These are phyloP conservation scores for Trametopsis cervina DNA, from an alignment of 768 basidiomycete species.

Conservation along the genomic window DNA sequence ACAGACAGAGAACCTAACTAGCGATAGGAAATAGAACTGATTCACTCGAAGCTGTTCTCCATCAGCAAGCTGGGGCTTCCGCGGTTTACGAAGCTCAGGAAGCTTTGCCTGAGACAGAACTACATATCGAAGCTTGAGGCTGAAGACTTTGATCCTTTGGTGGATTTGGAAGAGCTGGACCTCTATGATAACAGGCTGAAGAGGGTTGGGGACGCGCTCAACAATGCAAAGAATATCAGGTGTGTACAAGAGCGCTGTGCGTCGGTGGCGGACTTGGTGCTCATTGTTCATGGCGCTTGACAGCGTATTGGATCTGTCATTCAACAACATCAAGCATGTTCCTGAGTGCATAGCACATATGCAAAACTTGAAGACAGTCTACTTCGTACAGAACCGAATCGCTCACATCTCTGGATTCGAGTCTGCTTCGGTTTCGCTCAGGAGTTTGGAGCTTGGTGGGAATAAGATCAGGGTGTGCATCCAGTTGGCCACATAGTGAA, in stretches of 20 bases:
- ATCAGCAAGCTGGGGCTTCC: constrained; percentile 60
- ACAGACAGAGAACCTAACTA: constrained; percentile 6
- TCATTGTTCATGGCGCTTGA: neutral
- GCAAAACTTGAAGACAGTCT: constrained; percentile 63
- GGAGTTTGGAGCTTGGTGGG: constrained; percentile 88
- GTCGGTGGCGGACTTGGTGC: neutral
- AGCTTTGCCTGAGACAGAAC: constrained; percentile 84
- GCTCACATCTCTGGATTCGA: constrained; percentile 66
- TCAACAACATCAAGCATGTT: constrained; percentile 77
- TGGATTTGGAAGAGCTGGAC: constrained; percentile 81
- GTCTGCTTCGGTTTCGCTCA: constrained; percentile 45
- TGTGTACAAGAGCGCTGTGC: constrained; percentile 35
- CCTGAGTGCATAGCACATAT: constrained; percentile 58
- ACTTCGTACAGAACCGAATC: constrained; percentile 97
- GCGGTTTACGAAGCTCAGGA: constrained; percentile 65
- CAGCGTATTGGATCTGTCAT: constrained; percentile 88
- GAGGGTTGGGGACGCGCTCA: constrained; percentile 57
- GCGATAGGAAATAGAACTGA: constrained; percentile 75
- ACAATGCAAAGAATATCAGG: constrained; percentile 48
- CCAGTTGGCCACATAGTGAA: neutral
- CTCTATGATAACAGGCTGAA: constrained; percentile 95
- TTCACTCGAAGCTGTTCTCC: constrained; percentile 71
- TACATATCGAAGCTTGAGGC: constrained; percentile 67
- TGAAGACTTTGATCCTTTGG: constrained; percentile 58
- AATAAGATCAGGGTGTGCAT: constrained; percentile 84